Evolutionary conservation across 352 stramenopile species (phyloP), one percentile per base, ranked within the genome.

Genomic region (Blastocystis hominis): DNA sequence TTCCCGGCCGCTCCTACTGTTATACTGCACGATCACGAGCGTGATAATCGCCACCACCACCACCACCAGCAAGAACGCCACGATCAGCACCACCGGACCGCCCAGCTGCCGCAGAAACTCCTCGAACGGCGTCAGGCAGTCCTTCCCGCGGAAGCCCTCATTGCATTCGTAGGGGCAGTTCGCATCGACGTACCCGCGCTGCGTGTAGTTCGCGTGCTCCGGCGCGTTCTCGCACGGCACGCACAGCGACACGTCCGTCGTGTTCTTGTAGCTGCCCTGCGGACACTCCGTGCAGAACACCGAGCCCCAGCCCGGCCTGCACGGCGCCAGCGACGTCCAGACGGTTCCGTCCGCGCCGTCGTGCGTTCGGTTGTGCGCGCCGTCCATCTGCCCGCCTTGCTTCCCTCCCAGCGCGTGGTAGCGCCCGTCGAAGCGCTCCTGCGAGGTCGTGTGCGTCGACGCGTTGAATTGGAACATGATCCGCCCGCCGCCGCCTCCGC

Each of bases 321-420:
- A 86, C 10, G 75, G 75, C n/a, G 75, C 75, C 50, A 86, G 40
- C 34, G 75, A 86, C 24, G 75, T 75, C 75, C 75, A 86, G n/a
- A 86, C 62, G 3, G 75, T 86, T 5, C 75, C 75, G 53, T 78
- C 68, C 13, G 30, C 3, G 30, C 68, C 68, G 53, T 78, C 68
- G 53, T 38, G 62, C 5, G 64, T 30, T n/a, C 15, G n/a, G 9
- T 40, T 30, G 9, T 30, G 17, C n/a, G 64, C n/a, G 4, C 36
- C 15, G 2, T 34, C 17, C 3, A 34, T 55, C n/a, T n/a, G n/a
- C n/a, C n/a, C n/a, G 36, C 64, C 64, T 10, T 76, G 34, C 13
- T 34, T 34, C 4, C 64, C 64, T 17, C 64, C 64, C 5, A 54
- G 6, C n/a, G 42, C 64, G 47, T 40, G 50, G 38, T 76, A 76